Percentiles rank a stretch among this genome's conserved stretches.
Evolutionary conservation across 2,329 filamentous ascomycete species (phyloP).

Genomic region (Didymella pomorum): DNA sequence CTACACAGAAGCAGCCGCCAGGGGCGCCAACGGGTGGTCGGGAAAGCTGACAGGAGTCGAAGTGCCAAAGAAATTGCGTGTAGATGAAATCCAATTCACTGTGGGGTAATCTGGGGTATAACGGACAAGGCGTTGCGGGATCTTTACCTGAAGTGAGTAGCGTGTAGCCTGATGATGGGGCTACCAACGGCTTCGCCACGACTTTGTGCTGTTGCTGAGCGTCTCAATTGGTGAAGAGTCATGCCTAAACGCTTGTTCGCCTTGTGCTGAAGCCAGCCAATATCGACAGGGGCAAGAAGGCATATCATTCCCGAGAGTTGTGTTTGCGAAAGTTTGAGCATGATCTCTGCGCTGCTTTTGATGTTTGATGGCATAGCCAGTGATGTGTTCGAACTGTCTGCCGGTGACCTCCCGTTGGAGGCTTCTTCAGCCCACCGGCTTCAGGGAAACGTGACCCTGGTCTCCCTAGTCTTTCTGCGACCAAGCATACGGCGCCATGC

Average conservation of each 20-base stretch:
- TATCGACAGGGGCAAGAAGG: constrained; percentile 7
- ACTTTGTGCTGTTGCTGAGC: constrained; percentile 31
- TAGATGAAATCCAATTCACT: constrained; percentile 46
- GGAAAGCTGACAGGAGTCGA: constrained; percentile 32
- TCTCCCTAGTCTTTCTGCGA: constrained; percentile 21
- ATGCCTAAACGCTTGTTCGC: constrained; percentile 1
- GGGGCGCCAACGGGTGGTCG: constrained; percentile 42
- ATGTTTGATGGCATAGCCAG: not conserved
- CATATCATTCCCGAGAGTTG: not conserved
- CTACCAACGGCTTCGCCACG: constrained; percentile 18
- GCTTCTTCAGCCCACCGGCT: not conserved
- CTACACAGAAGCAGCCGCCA: constrained; percentile 30
- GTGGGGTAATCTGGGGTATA: constrained; percentile 48
- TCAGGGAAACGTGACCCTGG: constrained; percentile 25
- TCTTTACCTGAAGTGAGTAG: constrained; percentile 39
- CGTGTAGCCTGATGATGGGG: constrained; percentile 25
- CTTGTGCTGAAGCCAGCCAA: not conserved
- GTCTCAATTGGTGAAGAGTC: constrained; percentile 25
- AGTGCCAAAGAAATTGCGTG: constrained; percentile 41
- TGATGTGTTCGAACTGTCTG: constrained; percentile 1
- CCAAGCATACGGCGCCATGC: constrained; percentile 15
- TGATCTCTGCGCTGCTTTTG: not conserved
- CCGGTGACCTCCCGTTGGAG: constrained; percentile 21
- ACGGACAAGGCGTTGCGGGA: constrained; percentile 43
- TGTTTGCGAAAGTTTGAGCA: constrained; percentile 5